These are phyloP conservation scores for Ananas comosus DNA, from an alignment of 176 grass and related monocot genomes.

Conservation along the genomic window DNA sequence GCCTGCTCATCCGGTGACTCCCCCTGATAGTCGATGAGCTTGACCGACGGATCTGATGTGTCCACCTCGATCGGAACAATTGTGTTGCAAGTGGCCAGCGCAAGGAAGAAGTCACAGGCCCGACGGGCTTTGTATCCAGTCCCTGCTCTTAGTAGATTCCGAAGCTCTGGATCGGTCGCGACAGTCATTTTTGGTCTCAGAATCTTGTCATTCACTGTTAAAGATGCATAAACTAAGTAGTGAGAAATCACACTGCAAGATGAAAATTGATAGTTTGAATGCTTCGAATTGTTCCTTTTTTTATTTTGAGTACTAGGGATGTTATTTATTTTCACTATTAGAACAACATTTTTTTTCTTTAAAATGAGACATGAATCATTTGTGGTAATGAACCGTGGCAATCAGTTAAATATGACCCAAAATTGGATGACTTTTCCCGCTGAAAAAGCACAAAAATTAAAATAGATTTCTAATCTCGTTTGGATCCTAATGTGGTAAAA, in stretches of 20 bases:
- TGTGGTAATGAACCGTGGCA: too few species aligned
- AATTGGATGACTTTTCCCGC: too few species aligned
- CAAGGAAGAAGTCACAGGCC: constrained; percentile 66
- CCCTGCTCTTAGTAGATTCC: constrained; percentile 27
- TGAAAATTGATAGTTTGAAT: background rate
- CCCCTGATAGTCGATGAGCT: constrained; percentile 75
- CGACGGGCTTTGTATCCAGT: constrained; percentile 27
- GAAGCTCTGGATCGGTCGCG: constrained; percentile 49
- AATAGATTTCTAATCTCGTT: too few species aligned
- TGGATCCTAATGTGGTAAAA: too few species aligned
- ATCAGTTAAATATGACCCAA: too few species aligned
- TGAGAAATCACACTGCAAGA: background rate
- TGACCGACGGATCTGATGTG: constrained; percentile 1
- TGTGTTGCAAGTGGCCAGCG: constrained; percentile 79
- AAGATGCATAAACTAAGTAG: background rate
- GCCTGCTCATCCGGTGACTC: constrained; percentile 95
- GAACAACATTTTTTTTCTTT: too few species aligned
- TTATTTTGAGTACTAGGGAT: background rate
- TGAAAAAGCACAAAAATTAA: too few species aligned
- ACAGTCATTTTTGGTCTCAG: constrained; percentile 48
- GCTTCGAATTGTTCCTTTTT: background rate
- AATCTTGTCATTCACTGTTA: constrained; percentile 18
- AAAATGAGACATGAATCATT: too few species aligned
- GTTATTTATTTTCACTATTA: too few species aligned
- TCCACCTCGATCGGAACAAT: constrained; percentile 56